Evolutionary conservation across 192 early-diverging fungal species (phyloP).

Genomic region (Mortierella claussenii): DNA sequence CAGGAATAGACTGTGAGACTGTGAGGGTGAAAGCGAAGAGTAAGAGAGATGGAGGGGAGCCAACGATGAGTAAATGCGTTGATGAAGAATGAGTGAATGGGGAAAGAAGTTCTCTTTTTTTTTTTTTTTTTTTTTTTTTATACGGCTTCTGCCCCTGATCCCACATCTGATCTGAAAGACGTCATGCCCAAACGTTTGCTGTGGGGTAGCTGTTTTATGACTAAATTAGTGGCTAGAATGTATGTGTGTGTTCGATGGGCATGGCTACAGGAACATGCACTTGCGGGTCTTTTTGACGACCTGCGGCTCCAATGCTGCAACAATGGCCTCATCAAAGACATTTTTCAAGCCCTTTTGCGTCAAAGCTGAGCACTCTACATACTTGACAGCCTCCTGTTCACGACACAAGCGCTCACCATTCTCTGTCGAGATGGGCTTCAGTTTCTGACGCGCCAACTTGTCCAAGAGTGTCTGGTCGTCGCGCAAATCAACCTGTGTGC

Average conservation of each 20-base stretch:
- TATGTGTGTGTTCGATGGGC: no score
- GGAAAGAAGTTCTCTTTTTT: not conserved
- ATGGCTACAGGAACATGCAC: conserved; percentile 83
- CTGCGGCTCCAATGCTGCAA: conserved; percentile 96
- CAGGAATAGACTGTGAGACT: not conserved
- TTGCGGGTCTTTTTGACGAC: conserved; percentile 78
- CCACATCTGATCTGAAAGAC: no score
- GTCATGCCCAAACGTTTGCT: no score
- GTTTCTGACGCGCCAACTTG: conserved; percentile 82
- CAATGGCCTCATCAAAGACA: conserved; percentile 97
- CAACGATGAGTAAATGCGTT: not conserved
- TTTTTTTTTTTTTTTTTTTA: no score
- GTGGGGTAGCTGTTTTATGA: no score
- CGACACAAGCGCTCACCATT: conserved; percentile 84
- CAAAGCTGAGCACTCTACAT: conserved; percentile 92
- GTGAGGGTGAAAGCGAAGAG: not conserved
- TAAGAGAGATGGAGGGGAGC: not conserved
- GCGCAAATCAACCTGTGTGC: conserved; percentile 89
- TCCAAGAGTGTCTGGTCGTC: conserved; percentile 81
- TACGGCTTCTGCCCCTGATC: no score
- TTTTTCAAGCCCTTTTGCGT: conserved; percentile 95
- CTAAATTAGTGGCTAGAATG: no score
- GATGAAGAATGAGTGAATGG: not conserved
- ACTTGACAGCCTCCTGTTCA: conserved; percentile 90
- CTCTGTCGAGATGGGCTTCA: conserved; percentile 82